Base-by-base conservation (phyloP, 2,329 filamentous ascomycete genomes). In the Beauveria rudraprayagi region DNA sequence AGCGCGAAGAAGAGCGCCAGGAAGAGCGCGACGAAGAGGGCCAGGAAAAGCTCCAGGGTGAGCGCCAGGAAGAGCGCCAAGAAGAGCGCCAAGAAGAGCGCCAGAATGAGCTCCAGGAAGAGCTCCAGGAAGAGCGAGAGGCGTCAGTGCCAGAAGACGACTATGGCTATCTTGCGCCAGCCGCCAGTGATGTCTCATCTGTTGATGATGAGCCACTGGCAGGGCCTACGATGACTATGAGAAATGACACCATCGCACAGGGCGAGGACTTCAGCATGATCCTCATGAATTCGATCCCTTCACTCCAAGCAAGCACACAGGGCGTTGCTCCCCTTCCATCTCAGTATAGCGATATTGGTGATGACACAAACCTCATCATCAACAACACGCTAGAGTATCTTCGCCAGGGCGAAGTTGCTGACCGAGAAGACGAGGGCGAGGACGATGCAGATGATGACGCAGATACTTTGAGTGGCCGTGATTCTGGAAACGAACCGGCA, bases 231-330 rank as follows among this genome's bases (percentile, higher is more conserved):
- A 51, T 30, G 3, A 61, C 56, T 46, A 63, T 59, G 50, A 41
- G 30, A 30, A 73, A 75, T 37, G 73, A 81, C 55, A 80, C 75
- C 0, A 75, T 80, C 52, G 74, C 75, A 4, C 75, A 80, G n/a
- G 77, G 73, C 17, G 82, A 84, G 63, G 79, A 80, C 44, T 84
- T 84, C 63, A 84, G 81, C 67, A 84, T 84, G 80, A 84, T 84
- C 61, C 80, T 81, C 37, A 76, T 83, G 63, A 77, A 82, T 51
- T 82, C 80, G 2, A 72, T 85, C 19, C 80, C 78, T 2, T 82
- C 80, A 0, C 72, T 83, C 60, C 77, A 78, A 41, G 75, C 72
- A 1, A 75, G 75, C 41, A 71, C 76, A 60, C 69, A 70, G 47
- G 71, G 68, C 61, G 71, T 70, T 19, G 65, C 70, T 10, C 70